Conservation (phyloP, 176 grass and related monocot genomes). For the Melocanna baccifera region DNA sequence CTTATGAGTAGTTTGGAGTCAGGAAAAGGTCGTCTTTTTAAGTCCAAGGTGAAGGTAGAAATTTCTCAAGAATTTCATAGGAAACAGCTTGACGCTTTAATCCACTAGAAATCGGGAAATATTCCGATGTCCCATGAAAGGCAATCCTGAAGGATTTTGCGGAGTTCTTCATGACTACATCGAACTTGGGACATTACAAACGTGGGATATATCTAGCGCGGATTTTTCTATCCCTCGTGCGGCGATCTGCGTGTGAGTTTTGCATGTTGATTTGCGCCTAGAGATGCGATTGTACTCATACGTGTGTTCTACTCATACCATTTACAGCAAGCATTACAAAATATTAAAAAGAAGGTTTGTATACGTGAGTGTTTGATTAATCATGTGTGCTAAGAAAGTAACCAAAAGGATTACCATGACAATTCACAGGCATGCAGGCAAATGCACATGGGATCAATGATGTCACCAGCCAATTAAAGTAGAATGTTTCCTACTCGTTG, state of each 20-base stretch:
- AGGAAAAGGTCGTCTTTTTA: background rate
- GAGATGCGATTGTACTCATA: background rate
- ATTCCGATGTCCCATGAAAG: background rate
- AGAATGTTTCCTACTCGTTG: constrained; percentile 37
- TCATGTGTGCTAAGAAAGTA: background rate
- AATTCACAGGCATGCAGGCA: constrained; percentile 28
- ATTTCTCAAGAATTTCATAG: too few relatives aligned
- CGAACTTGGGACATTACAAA: background rate
- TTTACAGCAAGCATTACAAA: background rate
- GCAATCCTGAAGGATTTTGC: background rate
- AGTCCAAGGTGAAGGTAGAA: background rate
- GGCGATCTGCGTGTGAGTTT: too few relatives aligned
- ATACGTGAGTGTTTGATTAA: constrained; percentile 19
- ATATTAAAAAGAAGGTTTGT: background rate
- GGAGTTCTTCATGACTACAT: background rate
- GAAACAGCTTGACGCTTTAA: too few relatives aligned
- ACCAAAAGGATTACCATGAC: constrained; percentile 20
- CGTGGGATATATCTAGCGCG: background rate
- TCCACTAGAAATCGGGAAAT: too few relatives aligned
- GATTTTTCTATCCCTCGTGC: too few relatives aligned
- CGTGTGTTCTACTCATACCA: background rate
- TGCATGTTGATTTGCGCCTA: background rate
- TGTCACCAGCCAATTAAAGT: constrained; percentile 43
- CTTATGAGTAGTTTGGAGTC: background rate
- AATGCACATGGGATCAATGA: constrained; percentile 48